Evolutionary conservation across 169 alveolate species (phyloP).

Genomic region (Neospora caninum): DNA sequence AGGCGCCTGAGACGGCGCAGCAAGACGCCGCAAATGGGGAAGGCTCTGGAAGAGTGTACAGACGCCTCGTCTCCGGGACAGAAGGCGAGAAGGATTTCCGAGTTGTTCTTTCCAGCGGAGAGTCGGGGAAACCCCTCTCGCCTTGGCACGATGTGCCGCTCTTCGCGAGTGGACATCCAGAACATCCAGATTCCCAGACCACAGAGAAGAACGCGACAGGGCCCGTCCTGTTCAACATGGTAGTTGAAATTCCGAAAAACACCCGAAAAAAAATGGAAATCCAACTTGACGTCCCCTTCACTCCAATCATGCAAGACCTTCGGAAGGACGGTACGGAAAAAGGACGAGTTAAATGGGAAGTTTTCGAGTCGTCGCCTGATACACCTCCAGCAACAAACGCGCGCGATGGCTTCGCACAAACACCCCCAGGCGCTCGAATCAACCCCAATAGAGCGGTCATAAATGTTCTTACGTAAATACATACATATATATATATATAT

Average conservation of each 20-base stretch:
- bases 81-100: background rate
- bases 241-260: background rate
- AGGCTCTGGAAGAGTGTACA: background rate
- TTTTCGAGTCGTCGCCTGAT: too few relatives aligned
- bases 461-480: too few relatives aligned
- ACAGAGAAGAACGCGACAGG: background rate
- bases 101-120: background rate
- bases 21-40: background rate
- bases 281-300: background rate
- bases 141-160: slow-evolving; percentile 10
- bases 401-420: too few relatives aligned
- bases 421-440: too few relatives aligned
- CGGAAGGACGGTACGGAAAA: background rate
- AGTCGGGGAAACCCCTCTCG: background rate
- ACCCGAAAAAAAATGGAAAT: background rate
- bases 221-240: background rate
- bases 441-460: too few relatives aligned
- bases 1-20: background rate
- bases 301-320: background rate
- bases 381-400: too few relatives aligned
- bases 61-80: background rate
- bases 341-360: too few relatives aligned
- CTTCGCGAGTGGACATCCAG: background rate
- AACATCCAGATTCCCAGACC: background rate
- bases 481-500: background rate